A percentile compares a stretch with the other conserved stretches of the same genome.
These are phyloP conservation scores for Clavispora carvajalis DNA, from an alignment of 805 yeast genomes.

Conservation along the genomic window DNA sequence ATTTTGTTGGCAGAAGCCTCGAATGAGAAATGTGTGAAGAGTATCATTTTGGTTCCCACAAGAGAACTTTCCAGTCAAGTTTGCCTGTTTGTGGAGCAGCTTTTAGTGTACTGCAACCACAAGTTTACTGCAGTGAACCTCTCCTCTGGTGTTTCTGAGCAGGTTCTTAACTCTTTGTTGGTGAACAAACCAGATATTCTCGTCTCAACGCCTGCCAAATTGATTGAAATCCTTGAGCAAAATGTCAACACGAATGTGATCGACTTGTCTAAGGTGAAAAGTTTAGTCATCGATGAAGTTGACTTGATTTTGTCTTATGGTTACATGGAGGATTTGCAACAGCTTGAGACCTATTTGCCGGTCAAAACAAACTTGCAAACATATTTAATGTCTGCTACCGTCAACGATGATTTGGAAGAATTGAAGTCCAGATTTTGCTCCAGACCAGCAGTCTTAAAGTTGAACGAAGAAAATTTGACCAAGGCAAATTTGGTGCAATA, in stretches of 20 bases:
- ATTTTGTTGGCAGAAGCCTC: conserved; percentile 44
- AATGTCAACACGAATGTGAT: conserved; percentile 38
- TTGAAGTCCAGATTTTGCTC: conserved; percentile 77
- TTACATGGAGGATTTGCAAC: conserved; percentile 75
- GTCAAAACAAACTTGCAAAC: conserved; percentile 74
- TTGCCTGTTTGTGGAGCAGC: conserved; percentile 57
- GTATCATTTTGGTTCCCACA: conserved; percentile 85
- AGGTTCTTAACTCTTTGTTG: conserved; percentile 66
- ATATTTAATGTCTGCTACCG: conserved; percentile 93
- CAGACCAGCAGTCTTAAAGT: conserved; percentile 72
- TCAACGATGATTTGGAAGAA: conserved; percentile 77
- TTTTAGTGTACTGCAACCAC: conserved; percentile 67
- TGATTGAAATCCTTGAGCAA: conserved; percentile 48
- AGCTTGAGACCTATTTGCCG: conserved; percentile 61
- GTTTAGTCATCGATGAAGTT: conserved; percentile 89
- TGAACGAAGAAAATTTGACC: conserved; percentile 54
- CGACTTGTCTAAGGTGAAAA: conserved; percentile 53
- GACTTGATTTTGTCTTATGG: conserved; percentile 89
- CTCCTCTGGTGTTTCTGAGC: conserved; percentile 59
- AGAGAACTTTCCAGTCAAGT: conserved; percentile 90
- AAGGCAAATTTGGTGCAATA: conserved; percentile 71
- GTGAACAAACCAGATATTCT: conserved; percentile 74
- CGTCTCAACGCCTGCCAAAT: conserved; percentile 81
- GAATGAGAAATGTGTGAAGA: conserved; percentile 35
- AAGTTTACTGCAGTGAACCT: conserved; percentile 62